Evolutionary conservation across 2,329 filamentous ascomycete species (phyloP), one percentile per base, ranked within the genome.

Genomic region (Grosmannia clavigera): DNA sequence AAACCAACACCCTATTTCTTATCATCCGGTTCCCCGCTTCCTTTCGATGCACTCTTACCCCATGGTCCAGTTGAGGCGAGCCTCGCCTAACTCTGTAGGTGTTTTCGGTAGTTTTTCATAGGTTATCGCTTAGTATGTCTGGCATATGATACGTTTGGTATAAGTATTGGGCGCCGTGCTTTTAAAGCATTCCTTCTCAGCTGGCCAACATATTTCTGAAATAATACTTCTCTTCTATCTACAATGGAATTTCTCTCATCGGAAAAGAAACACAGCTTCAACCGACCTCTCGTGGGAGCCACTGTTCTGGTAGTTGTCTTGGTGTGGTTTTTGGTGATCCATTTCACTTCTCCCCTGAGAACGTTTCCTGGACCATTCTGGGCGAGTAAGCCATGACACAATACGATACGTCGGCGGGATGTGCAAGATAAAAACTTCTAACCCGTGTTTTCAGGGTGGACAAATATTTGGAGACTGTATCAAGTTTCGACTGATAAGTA

Each of bases 381-480:
- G 19, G 64, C 64, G 5, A 57, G 64, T 65, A 56, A 38, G 62
- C 60, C 27, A 43, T 27, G 19, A 2, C 9, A 14, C 12, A 14
- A 19, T 4, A 3, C 6, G n/a, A 31, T 3, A 25, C 14, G 22
- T 27, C 2, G 33, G 33, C 6, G 29, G 55, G 3, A 1, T 12
- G 27, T 50, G 5, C 9, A 29, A 38, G 12, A 3, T 22, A 29
- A 48, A 14, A 27, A 1, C 33, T 16, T 33, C 29, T 12, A 19
- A 53, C 16, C 3, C 2, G 22, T 14, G 3, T 14, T 25, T 6
- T 1, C 62, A 65, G 69, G 66, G 63, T 73, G 67, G 66, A 72
- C 72, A 6, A 58, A 58, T 14, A 10, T 53, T 4, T 58, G 57
- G 57, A 38, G 57, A 40, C 46, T 58, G 6, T 52, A 58, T 25